Percentiles rank a stretch among this genome's conserved stretches.
These are phyloP conservation scores for Cnidoscolus chayamansa DNA, from an alignment of 441 rosid species.

Conservation along the genomic window DNA sequence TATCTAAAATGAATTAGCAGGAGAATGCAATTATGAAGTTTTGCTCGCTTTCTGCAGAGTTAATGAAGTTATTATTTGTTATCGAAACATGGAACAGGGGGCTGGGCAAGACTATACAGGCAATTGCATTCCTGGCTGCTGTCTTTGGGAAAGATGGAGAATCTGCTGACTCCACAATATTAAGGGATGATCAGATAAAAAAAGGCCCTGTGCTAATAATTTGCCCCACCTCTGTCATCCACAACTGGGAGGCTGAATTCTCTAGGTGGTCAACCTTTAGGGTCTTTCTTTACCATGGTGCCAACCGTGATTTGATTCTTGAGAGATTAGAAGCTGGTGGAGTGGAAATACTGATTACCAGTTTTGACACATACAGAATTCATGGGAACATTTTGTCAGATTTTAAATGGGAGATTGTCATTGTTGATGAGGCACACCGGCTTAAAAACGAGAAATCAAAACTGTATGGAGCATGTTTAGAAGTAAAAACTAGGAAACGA, in stretches of 20 bases:
- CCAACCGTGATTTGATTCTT: conserved; percentile 64
- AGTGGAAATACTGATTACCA: conserved; percentile 74
- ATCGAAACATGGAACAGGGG: conserved; percentile 52
- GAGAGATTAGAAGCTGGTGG: conserved; percentile 66
- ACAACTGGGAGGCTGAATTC: conserved; percentile 90
- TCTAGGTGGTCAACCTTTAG: conserved; percentile 76
- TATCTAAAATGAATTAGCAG: background rate
- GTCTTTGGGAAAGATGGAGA: conserved; percentile 72
- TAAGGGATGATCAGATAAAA: conserved; percentile 30
- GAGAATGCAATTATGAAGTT: background rate
- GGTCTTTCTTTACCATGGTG: conserved; percentile 74
- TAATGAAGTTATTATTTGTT: conserved; percentile 1
- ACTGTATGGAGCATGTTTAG: conserved; percentile 67
- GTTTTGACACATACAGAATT: conserved; percentile 83
- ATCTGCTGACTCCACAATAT: conserved; percentile 24
- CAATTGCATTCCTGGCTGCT: conserved; percentile 90
- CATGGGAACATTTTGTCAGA: conserved; percentile 64
- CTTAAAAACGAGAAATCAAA: conserved; percentile 91
- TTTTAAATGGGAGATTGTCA: conserved; percentile 79
- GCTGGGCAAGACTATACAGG: conserved; percentile 91
- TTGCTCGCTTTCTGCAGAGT: background rate
- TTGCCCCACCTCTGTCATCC: conserved; percentile 86
- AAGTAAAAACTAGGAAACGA: conserved; percentile 56
- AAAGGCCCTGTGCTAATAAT: conserved; percentile 65
- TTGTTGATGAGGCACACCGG: conserved; percentile 92